Conservation (phyloP, 2,329 filamentous ascomycete genomes). For the Dothidotthia symphoricarpi region DNA sequence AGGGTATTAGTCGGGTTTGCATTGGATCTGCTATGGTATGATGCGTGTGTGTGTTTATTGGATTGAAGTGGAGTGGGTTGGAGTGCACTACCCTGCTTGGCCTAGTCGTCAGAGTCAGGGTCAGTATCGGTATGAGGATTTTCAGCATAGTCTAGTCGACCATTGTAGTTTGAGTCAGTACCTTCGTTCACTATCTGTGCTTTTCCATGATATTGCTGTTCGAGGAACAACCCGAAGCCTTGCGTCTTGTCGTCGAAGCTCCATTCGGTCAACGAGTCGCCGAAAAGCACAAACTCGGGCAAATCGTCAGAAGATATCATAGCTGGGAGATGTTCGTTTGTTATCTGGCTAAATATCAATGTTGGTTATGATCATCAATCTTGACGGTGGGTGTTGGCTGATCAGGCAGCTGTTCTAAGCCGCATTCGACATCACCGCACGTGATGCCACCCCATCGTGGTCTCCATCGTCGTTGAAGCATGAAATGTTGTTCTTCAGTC, state of each 20-base stretch:
- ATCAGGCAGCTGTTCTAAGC: neutral
- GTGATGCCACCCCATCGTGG: too few relatives aligned
- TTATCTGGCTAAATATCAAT: neutral
- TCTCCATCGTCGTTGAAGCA: too few relatives aligned
- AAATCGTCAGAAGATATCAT: constrained; percentile 2
- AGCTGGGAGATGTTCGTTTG: neutral
- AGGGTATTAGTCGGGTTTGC: constrained; percentile 1
- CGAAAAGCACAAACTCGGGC: constrained; percentile 36
- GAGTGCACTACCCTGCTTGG: constrained; percentile 20
- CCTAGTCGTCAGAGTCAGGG: constrained; percentile 9
- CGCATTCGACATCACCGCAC: too few relatives aligned
- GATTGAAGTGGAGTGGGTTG: neutral
- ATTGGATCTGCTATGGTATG: too few relatives aligned
- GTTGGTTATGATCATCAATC: neutral
- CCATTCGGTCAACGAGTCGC: constrained; percentile 38
- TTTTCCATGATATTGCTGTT: constrained; percentile 26
- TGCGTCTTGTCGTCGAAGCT: constrained; percentile 25
- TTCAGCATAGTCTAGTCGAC: neutral
- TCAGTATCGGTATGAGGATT: too few relatives aligned
- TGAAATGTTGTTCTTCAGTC: too few relatives aligned
- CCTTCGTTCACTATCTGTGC: constrained; percentile 34
- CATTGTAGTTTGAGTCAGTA: constrained; percentile 3
- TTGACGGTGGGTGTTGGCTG: neutral
- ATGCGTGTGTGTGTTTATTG: neutral
- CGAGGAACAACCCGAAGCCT: constrained; percentile 33